These are phyloP conservation scores for Luzula sylvatica DNA, from an alignment of 176 grass and related monocot genomes.

Conservation along the genomic window DNA sequence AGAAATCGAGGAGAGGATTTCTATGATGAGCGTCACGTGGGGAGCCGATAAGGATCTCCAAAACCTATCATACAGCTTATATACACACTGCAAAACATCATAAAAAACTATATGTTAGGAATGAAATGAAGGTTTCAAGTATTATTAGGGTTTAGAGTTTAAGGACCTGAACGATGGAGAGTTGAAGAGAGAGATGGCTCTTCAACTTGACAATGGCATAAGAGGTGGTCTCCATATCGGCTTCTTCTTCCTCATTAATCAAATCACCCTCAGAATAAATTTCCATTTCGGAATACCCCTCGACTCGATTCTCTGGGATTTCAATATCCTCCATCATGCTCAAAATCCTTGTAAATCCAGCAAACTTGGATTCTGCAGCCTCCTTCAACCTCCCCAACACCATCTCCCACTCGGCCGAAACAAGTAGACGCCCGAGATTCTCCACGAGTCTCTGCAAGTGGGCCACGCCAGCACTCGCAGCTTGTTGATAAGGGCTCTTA, in stretches of 20 bases:
- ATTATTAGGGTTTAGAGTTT: conserved; percentile 16
- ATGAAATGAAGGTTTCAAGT: conserved; percentile 10
- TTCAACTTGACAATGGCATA: conserved; percentile 75
- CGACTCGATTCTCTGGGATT: conserved; percentile 66
- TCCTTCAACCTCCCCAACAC: conserved; percentile 64
- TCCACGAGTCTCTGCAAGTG: conserved; percentile 59
- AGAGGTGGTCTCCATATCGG: conserved; percentile 69
- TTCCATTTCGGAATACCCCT: conserved; percentile 61
- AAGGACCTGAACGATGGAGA: conserved; percentile 68
- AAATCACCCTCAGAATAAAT: conserved; percentile 70
- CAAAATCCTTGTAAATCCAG: conserved; percentile 56
- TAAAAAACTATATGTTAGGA: not conserved
- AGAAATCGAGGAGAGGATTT: conserved; percentile 54
- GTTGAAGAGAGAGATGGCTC: conserved; percentile 46
- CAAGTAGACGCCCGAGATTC: conserved; percentile 57
- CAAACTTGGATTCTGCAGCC: conserved; percentile 41
- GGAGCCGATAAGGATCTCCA: conserved; percentile 36
- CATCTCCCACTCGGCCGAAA: conserved; percentile 58
- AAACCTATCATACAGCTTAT: conserved; percentile 60
- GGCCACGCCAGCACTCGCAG: conserved; percentile 56
- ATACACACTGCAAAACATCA: conserved; percentile 34
- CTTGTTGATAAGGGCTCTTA: conserved; percentile 69
- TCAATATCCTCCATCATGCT: conserved; percentile 76
- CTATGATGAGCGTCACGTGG: conserved; percentile 67
- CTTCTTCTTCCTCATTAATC: conserved; percentile 78